Percentiles rank a stretch among this genome's conserved stretches.
Conservation (phyloP, 2,329 filamentous ascomycete genomes). For the Clonostachys rhizophaga region DNA sequence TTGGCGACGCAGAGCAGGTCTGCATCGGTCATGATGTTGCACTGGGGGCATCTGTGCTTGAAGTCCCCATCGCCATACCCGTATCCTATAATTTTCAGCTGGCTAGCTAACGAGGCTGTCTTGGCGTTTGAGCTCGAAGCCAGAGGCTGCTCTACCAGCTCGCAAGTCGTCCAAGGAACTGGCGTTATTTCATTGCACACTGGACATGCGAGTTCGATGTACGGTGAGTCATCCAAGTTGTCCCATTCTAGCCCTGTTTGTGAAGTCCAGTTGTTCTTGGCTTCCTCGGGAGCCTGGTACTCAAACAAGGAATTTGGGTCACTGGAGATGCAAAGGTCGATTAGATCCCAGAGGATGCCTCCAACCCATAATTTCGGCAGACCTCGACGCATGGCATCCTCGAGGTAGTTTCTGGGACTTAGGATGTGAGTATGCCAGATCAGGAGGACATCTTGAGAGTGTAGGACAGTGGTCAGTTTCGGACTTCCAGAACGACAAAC, state of each 20-base stretch:
- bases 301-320: background rate
- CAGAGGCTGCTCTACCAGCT: background rate
- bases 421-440: slow-evolving; percentile 28
- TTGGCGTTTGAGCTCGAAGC: background rate
- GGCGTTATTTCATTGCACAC: background rate
- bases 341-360: background rate
- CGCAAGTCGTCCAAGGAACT: background rate
- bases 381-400: slow-evolving; percentile 5
- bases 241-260: background rate
- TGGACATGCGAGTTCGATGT: background rate
- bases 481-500: too few species aligned
- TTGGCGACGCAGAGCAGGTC: background rate
- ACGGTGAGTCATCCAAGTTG: background rate
- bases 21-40: background rate
- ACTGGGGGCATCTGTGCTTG: background rate
- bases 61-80: background rate
- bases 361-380: background rate
- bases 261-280: background rate
- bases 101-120: background rate
- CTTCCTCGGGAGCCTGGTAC: background rate
- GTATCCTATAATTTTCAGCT: background rate
- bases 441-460: slow-evolving; percentile 22
- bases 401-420: slow-evolving; percentile 17
- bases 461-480: background rate
- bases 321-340: background rate